Base-by-base conservation (phyloP, 192 early-diverging fungal genomes). In the Linnemannia schmuckeri region DNA sequence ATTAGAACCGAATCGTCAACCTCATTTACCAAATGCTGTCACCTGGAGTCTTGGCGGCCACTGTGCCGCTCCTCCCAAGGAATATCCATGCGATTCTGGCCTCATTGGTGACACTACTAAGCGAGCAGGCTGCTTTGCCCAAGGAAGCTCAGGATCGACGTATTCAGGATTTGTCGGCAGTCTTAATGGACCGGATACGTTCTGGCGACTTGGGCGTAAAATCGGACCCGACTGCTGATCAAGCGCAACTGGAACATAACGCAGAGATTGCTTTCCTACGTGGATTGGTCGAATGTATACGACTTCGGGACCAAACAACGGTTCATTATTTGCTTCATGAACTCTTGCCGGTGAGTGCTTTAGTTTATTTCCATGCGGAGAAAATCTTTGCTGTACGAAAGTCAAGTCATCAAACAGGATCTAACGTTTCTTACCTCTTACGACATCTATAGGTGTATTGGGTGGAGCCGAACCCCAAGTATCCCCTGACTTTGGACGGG, bases 401-500 rank as follows among this genome's bases (percentile, higher is more conserved):
- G 3, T 17, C 12, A 27, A 27, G 0, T 30, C n/a, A 57, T 15
- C 27, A 27, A 4, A 33, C 61, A 24, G 0, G 5, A 52, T 9
- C 61, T 66, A 30, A 66, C 27, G 2, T 15, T 33, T 8, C 3
- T 33, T 27, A 35, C 8, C 12, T 30, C 12, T 33, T 27, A n/a
- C 46, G 6, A 38, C 38, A 46, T 27, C 0, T 30, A 1, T 74
- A 87, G 85, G 38, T 63, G 17, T 87, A 87, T 70, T 87, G 85
- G 85, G 37, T 87, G 27, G 85, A 87, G 75, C 80, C 79, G 61
- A 72, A 72, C 72, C 55, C 79, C 1, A 70, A 71, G 35, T 81
- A 78, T 35, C 85, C 85, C 5, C 35, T 74, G 27, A 55, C 76
- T 38, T 55, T 87, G 75, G 79, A 87, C 49, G 85, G 70, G 3